A percentile compares a stretch with the other conserved stretches of the same genome.
phyloP scores from a whole-genome alignment of 768 basidiomycete genomes.

The Tulasnella sp. region DNA sequence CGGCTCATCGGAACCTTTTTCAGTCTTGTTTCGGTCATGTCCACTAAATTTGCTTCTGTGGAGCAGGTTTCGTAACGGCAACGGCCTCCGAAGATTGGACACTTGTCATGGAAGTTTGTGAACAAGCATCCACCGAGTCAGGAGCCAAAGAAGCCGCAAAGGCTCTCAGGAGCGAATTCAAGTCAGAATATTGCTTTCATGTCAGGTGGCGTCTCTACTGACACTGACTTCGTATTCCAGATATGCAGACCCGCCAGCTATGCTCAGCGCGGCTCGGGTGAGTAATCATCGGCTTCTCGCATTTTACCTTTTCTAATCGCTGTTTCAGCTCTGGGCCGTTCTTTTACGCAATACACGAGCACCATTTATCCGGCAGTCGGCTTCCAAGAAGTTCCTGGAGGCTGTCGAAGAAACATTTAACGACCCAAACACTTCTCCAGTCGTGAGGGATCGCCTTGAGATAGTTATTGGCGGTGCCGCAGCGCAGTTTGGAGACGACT shows the following conservation, averaged over 20 bases:
- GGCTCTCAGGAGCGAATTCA: slow-evolving; percentile 75
- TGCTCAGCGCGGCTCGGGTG: slow-evolving; percentile 65
- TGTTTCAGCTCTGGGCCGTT: slow-evolving; percentile 70
- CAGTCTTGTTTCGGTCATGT: no score
- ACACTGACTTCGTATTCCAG: slow-evolving; percentile 26
- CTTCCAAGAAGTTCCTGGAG: slow-evolving; percentile 65
- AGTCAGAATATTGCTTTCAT: slow-evolving; percentile 33
- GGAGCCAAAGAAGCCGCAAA: slow-evolving; percentile 76
- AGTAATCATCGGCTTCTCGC: slow-evolving; percentile 22
- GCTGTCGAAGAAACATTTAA: slow-evolving; percentile 61
- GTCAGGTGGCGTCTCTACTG: background rate
- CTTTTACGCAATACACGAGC: slow-evolving; percentile 54
- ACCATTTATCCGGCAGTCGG: slow-evolving; percentile 34
- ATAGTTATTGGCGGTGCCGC: slow-evolving; percentile 76
- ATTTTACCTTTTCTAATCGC: background rate
- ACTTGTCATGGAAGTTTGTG: slow-evolving; percentile 74
- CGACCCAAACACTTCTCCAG: slow-evolving; percentile 54
- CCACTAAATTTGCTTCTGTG: no score
- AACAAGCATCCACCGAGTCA: slow-evolving; percentile 55
- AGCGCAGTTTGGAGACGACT: slow-evolving; percentile 44
- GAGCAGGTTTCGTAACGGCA: slow-evolving; percentile 18
- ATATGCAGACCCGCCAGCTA: slow-evolving; percentile 62
- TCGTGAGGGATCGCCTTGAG: slow-evolving; percentile 65
- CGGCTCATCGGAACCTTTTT: no score
- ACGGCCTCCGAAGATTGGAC: slow-evolving; percentile 59